Percentiles rank a stretch among this genome's conserved stretches.
Conservation (phyloP, 2,329 filamentous ascomycete species). For the Botrytis medusae region DNA sequence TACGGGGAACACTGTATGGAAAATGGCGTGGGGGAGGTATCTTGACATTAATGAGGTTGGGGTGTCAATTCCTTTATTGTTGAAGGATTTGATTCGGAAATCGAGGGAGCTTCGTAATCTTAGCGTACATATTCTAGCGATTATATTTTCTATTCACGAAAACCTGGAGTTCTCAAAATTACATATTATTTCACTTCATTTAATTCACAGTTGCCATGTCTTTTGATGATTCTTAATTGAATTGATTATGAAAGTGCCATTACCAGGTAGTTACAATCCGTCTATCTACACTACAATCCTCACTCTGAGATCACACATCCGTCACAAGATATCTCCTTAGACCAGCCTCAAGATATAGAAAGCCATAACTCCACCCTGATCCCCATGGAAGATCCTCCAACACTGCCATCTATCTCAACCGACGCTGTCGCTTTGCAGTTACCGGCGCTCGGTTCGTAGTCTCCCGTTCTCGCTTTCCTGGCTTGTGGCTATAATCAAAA, state of each 20-base stretch:
- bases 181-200: neutral
- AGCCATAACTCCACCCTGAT: neutral
- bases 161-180: neutral
- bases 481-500: neutral
- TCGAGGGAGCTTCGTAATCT: neutral
- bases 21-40: neutral
- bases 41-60: neutral
- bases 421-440: neutral
- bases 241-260: neutral
- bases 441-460: neutral
- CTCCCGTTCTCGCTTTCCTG: neutral
- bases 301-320: neutral
- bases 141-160: neutral
- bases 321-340: neutral
- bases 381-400: neutral
- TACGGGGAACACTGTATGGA: neutral
- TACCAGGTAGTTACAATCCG: no score
- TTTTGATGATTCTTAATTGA: neutral
- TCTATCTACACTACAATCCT: neutral
- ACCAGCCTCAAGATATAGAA: neutral
- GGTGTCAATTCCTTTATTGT: neutral
- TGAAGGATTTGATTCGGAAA: neutral
- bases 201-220: neutral
- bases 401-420: no score
- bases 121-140: neutral